phyloP scores from a whole-genome alignment of 768 basidiomycete species.

The Mrakia blollopis region DNA sequence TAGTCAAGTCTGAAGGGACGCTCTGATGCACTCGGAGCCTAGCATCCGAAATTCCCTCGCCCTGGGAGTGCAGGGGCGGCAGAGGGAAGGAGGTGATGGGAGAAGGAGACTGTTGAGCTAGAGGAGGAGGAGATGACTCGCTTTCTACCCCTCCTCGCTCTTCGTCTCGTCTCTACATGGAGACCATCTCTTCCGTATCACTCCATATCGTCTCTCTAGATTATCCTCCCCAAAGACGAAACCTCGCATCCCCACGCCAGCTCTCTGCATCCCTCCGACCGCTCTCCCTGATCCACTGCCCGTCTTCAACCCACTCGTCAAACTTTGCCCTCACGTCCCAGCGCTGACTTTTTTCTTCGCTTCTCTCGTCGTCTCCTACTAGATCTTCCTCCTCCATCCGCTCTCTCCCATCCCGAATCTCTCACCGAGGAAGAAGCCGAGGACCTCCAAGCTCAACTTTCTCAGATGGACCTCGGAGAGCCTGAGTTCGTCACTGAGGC shows the following conservation, averaged over 20 bases:
- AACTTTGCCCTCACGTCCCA: neutral
- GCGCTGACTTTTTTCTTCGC: neutral
- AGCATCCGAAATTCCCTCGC: too few relatives aligned
- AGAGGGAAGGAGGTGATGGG: too few relatives aligned
- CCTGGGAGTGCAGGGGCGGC: too few relatives aligned
- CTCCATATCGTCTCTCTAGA: too few relatives aligned
- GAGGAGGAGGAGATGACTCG: too few relatives aligned
- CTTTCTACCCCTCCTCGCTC: too few relatives aligned
- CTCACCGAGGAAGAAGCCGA: conserved; percentile 14
- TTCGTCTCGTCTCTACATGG: too few relatives aligned
- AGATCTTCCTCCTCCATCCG: conserved; percentile 29
- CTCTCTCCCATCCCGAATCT: neutral
- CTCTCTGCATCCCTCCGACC: too few relatives aligned
- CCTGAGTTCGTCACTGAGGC: conserved; percentile 42
- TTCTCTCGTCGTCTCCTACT: neutral
- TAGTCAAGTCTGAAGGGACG: neutral
- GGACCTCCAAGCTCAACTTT: conserved; percentile 32
- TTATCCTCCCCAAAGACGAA: neutral
- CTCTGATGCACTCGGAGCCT: too few relatives aligned
- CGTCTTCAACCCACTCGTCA: neutral
- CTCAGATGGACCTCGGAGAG: conserved; percentile 43
- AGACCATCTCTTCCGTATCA: too few relatives aligned
- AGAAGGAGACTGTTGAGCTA: too few relatives aligned
- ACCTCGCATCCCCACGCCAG: neutral
- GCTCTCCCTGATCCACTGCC: neutral